Evolutionary conservation across 495 filamentous ascomycete species (phyloP).

Genomic region (Daldinia vernicosa): DNA sequence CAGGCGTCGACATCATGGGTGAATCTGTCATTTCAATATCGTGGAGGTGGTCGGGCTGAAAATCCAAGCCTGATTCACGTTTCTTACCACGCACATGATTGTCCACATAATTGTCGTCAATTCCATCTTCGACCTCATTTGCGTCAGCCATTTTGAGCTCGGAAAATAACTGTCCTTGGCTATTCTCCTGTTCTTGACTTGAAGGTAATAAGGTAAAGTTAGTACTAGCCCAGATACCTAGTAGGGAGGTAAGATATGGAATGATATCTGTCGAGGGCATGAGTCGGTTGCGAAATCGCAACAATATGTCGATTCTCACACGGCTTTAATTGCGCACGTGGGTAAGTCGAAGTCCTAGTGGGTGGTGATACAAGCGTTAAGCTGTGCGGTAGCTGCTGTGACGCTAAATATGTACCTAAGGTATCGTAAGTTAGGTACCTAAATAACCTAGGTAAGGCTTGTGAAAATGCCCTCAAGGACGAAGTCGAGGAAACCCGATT

Average conservation of each 20-base stretch:
- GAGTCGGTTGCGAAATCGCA: not conserved
- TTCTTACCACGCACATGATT: not conserved
- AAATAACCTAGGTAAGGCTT: not conserved
- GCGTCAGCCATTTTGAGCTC: not conserved
- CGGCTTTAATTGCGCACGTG: not conserved
- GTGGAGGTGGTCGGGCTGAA: not conserved
- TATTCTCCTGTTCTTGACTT: not conserved
- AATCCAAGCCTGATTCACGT: not conserved
- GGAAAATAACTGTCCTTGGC: not conserved
- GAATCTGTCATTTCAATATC: constrained; percentile 28
- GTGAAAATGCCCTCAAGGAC: not conserved
- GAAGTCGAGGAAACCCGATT: not conserved
- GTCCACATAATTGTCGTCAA: not conserved
- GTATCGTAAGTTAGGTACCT: not conserved
- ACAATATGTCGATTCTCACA: not conserved
- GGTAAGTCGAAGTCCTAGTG: not conserved
- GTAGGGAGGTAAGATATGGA: not conserved
- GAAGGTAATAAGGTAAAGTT: not conserved
- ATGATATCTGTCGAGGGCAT: not conserved
- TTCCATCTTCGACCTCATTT: not conserved
- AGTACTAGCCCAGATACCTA: no score
- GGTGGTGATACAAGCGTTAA: not conserved
- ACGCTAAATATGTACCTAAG: not conserved
- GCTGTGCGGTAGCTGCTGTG: not conserved
- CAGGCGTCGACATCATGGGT: constrained; percentile 14